Evolutionary conservation across 2,329 filamentous ascomycete genomes (phyloP), one percentile per base, ranked within the genome.

Genomic region (Colletotrichum lini): DNA sequence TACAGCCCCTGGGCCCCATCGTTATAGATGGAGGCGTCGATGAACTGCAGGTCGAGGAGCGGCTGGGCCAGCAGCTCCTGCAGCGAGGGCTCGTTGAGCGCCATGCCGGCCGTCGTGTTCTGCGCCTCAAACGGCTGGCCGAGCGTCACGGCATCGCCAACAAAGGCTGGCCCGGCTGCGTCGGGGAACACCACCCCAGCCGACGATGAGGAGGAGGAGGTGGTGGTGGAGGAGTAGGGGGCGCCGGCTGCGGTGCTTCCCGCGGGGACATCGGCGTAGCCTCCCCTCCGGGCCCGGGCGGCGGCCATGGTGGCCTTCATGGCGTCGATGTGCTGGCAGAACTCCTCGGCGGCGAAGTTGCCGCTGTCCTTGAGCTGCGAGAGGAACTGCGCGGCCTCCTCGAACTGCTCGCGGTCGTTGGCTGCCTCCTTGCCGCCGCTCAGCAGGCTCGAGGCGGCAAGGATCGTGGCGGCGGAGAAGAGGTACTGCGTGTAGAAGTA

Each of bases 401-500:
- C 80, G 35, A 84, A 83, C 13, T 80, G 78, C 13, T 85, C 83
- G 2, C 75, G 75, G 44, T 85, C 83, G n/a, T 77, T 78, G 4
- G 76, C 76, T 3, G 76, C 77, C 9, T 79, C 74, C 5, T 78
- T 76, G 26, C 26, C 26, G 0, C 78, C 74, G 4, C 75, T 75
- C 0, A 84, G 75, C 0, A 85, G 75, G 47, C 81, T 83, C 2
- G 85, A 85, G 1, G 85, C 78, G 0, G 82, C 83, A 2, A 87
- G 79, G 5, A 86, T 80, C 0, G 81, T 84, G 2, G 83, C 79
- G 0, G 84, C 80, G 0, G 84, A 83, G 74, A 87, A 87, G 35
- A 87, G 80, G 50, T 85, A 86, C 57, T 85, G 83, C 0, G 82
- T 82, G 74, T 82, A 80, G 57, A 83, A 83, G 75, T 85, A 86